A percentile compares a stretch with the other conserved stretches of the same genome.
These are phyloP conservation scores for Fusarium vanettenii DNA, from an alignment of 2,329 filamentous ascomycete species.

Conservation along the genomic window DNA sequence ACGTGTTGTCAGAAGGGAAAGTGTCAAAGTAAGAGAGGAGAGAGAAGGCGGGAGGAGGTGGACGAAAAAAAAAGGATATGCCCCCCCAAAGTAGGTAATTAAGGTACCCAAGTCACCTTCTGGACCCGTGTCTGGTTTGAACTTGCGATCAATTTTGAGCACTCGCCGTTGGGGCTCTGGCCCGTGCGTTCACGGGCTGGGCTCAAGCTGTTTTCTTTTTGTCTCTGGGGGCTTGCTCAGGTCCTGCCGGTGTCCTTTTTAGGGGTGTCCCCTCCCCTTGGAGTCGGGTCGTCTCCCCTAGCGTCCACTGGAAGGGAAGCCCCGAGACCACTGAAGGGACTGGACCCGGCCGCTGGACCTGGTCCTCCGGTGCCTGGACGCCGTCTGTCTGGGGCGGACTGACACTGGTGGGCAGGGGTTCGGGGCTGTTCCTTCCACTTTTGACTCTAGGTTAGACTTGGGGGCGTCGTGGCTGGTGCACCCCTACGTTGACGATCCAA, in stretches of 20 bases:
- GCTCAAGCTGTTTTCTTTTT: not conserved
- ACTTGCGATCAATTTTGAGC: slow-evolving; percentile 34
- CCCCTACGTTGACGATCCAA: not conserved
- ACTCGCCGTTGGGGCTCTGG: slow-evolving; percentile 24
- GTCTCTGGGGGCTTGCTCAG: not conserved
- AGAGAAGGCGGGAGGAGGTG: not conserved
- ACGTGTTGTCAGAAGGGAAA: slow-evolving; percentile 25
- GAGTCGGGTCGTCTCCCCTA: slow-evolving; percentile 36
- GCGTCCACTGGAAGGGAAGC: slow-evolving; percentile 25
- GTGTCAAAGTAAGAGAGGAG: slow-evolving; percentile 14
- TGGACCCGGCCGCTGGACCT: not conserved
- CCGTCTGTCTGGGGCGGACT: not conserved
- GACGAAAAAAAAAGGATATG: slow-evolving; percentile 28
- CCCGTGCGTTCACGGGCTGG: slow-evolving; percentile 34
- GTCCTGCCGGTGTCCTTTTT: slow-evolving; percentile 12
- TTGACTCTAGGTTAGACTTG: slow-evolving; percentile 1
- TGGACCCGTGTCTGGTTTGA: slow-evolving; percentile 42
- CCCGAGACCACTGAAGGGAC: slow-evolving; percentile 6
- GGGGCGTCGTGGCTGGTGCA: slow-evolving; percentile 3
- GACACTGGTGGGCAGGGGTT: slow-evolving; percentile 13
- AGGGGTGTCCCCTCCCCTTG: slow-evolving; percentile 26
- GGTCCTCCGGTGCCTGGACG: not conserved
- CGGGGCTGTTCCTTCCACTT: slow-evolving; percentile 11
- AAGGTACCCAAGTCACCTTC: slow-evolving; percentile 37
- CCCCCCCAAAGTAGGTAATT: slow-evolving; percentile 20